Evolutionary conservation across 345 rosid species (phyloP).

Genomic region (Mangifera indica): DNA sequence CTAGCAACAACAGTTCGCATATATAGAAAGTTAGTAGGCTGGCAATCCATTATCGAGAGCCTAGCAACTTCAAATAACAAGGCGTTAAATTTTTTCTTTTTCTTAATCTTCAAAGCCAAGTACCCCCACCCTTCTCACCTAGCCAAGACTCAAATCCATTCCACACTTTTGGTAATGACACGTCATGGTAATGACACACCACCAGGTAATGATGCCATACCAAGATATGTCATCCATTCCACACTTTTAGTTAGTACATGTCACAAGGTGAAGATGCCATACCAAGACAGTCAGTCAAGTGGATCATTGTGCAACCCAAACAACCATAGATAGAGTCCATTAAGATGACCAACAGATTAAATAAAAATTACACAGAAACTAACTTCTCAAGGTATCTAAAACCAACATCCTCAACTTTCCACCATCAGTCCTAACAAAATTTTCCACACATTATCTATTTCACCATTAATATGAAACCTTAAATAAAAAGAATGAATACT

Average conservation of each 20-base stretch:
- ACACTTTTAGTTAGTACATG: too few species aligned
- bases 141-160: neutral
- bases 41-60: too few species aligned
- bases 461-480: neutral
- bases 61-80: too few species aligned
- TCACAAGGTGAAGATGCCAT: neutral
- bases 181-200: neutral
- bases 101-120: neutral
- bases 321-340: neutral
- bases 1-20: neutral
- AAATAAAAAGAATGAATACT: neutral
- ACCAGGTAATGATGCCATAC: neutral
- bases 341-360: neutral
- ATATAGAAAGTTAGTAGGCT: neutral
- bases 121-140: neutral
- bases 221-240: too few species aligned
- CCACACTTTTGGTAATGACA: neutral
- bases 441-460: neutral
- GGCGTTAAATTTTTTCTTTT: neutral
- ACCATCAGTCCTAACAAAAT: neutral
- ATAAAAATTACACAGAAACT: neutral
- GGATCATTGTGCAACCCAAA: constrained; percentile 3
- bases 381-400: neutral
- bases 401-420: constrained; percentile 1
- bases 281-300: neutral